Percentiles rank a stretch among this genome's conserved stretches.
Evolutionary conservation across 1,284 basidiomycete species (phyloP).

Genomic region (Malassezia slooffiae): DNA sequence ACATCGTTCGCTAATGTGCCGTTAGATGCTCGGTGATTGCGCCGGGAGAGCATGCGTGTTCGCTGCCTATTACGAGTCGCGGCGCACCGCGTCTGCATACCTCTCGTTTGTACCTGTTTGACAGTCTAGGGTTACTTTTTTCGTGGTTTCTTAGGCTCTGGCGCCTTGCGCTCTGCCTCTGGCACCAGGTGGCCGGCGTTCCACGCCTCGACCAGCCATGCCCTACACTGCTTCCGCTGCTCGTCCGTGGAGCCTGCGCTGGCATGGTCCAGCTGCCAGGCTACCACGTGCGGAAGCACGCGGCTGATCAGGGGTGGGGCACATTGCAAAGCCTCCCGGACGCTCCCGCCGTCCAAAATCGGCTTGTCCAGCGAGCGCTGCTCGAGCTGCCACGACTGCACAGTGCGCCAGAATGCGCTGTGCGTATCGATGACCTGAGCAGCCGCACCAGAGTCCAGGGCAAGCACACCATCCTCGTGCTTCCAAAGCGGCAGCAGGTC

Average conservation of each 20-base stretch:
- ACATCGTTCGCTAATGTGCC: too few species aligned
- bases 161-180: slow-evolving; percentile 16
- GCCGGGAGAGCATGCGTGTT: too few species aligned
- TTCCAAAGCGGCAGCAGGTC: slow-evolving; percentile 15
- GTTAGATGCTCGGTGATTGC: too few species aligned
- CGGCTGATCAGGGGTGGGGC: slow-evolving; percentile 24
- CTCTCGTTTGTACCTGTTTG: too few species aligned
- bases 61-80: too few species aligned
- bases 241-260: neutral
- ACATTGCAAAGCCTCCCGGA: slow-evolving; percentile 21
- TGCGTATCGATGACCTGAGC: slow-evolving; percentile 14
- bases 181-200: slow-evolving; percentile 29
- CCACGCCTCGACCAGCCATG: slow-evolving; percentile 30
- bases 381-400: slow-evolving; percentile 15
- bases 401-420: slow-evolving; percentile 20
- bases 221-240: slow-evolving; percentile 14
- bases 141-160: neutral
- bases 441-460: slow-evolving; percentile 1
- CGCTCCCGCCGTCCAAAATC: slow-evolving; percentile 30
- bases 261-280: slow-evolving; percentile 28
- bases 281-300: slow-evolving; percentile 27
- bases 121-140: neutral
- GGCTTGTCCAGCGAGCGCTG: slow-evolving; percentile 22
- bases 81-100: too few species aligned
- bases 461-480: neutral